Evolutionary conservation across 148 eudicot genomes (phyloP), one percentile per base, ranked within the genome.

Genomic region (Beta vulgaris): DNA sequence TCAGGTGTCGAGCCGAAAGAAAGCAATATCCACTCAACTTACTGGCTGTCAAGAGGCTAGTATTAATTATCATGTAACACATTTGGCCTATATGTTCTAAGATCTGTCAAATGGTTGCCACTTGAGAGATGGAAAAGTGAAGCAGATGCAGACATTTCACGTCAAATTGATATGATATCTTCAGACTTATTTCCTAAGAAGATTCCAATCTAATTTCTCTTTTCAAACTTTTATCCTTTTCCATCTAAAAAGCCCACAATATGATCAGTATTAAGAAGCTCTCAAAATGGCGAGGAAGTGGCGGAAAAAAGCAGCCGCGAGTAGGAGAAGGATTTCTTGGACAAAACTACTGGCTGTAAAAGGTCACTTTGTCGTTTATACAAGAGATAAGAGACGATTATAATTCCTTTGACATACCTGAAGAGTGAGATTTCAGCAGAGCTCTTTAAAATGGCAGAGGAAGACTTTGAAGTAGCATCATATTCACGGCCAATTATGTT

Each of bases 181-280:
- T n/a, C n/a, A n/a, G n/a, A n/a, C n/a, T n/a, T n/a, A n/a, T n/a
- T 16, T 11, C 7, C 14, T 35, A 25, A 15, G 4, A 42, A n/a
- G 26, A 23, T 6, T 32, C 3, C 16, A 15, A 65, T 28, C 6
- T 51, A 51, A 21, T 25, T n/a, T 53, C 63, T 36, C n/a, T 23
- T 35, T 6, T 4, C 31, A 32, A 46, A 44, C 16, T 14, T 46
- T 23, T 63, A 16, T 72, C 46, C 25, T 72, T 25, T 25, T 14
- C 4, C 6, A 46, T 34, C 19, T 18, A 1, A 60, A 31, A 32
- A 35, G 7, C 26, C 37, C 3, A 18, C 21, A 70, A 35, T 10
- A 83, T 85, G 82, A 77, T 85, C 58, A 80, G 84, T 35, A 51
- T 74, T 5, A 83, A 76, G 82, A 83, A 83, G 62, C 84, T 85